Evolutionary conservation across 192 early-diverging fungal species (phyloP), one percentile per base, ranked within the genome.

Genomic region (Coemansia sp.): DNA sequence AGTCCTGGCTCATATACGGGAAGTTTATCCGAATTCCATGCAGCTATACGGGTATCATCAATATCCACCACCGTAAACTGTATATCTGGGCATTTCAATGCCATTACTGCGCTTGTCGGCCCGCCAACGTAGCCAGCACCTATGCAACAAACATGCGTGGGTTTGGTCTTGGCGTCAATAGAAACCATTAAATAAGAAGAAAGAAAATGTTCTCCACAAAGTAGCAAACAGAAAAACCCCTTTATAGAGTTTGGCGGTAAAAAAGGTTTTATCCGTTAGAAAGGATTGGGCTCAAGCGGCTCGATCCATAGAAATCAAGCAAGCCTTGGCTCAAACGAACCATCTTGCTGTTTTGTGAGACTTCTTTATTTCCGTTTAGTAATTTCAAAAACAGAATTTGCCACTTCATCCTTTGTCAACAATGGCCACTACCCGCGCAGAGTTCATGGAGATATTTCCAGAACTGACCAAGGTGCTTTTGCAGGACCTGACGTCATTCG

Each of bases 51-150:
- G 48, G 72, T 62, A 43, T 81, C 72, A 72, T 89, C 90, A 56
- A 84, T 82, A 69, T 94, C 92, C 14, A 93, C 92, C 50, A 97
- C 93, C 7, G 92, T 94, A 41, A 97, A 91, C 55, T 92, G 83
- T 67, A 94, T 80, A 36, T 87, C 78, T 18, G 85, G 91, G 78
- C 93, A 94, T 68, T 92, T 91, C 63, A 78, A 85, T 11, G 93
- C 90, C 57, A 97, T 94, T 54, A 97, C 93, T 56, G 93, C 86
- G 71, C 90, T 89, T 5, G 93, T 92, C 7, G 94, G 92, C 19
- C 93, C 94, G 63, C 93, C 94, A 40, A 96, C 93, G 78, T 96
- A 96, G 49, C 94, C 94, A 53, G 94, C 94, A 55, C 94, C 94
- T 65, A 96, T 89, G 68, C 91, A 96, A 80, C 92, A 93, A 49